These are phyloP conservation scores for Priceomyces medius DNA, from an alignment of 805 yeast genomes.

Conservation along the genomic window DNA sequence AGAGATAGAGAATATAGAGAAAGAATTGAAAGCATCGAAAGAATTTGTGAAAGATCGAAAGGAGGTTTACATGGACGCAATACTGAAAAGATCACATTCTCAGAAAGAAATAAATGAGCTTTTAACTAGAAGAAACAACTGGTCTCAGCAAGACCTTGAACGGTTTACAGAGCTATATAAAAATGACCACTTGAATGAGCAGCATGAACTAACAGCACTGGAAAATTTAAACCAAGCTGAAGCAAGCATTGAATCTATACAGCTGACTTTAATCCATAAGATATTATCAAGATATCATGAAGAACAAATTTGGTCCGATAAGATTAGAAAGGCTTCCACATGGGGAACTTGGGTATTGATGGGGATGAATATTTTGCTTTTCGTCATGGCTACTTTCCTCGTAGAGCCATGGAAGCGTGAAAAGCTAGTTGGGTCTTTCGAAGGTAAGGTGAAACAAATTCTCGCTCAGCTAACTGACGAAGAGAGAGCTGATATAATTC, in stretches of 20 bases:
- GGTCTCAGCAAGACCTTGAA: slow-evolving; percentile 81
- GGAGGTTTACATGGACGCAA: slow-evolving; percentile 54
- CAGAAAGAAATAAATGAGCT: slow-evolving; percentile 87
- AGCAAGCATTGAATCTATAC: slow-evolving; percentile 62
- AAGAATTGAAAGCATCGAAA: slow-evolving; percentile 48
- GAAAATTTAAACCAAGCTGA: slow-evolving; percentile 54
- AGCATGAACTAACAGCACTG: slow-evolving; percentile 53
- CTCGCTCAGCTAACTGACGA: slow-evolving; percentile 13
- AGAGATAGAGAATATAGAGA: slow-evolving; percentile 58
- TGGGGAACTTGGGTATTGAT: slow-evolving; percentile 94
- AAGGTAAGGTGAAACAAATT: slow-evolving; percentile 62
- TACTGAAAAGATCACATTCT: slow-evolving; percentile 60
- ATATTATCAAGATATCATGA: slow-evolving; percentile 90
- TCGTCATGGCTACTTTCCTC: slow-evolving; percentile 77
- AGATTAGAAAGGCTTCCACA: slow-evolving; percentile 88
- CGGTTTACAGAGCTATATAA: slow-evolving; percentile 78
- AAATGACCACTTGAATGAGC: slow-evolving; percentile 74
- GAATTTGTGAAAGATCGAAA: slow-evolving; percentile 49
- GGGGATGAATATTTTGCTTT: slow-evolving; percentile 80
- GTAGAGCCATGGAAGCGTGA: slow-evolving; percentile 94
- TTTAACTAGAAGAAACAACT: slow-evolving; percentile 76
- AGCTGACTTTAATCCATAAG: slow-evolving; percentile 65
- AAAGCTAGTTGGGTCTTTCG: slow-evolving; percentile 78
- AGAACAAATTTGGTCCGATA: slow-evolving; percentile 98
- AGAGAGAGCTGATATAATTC: slow-evolving; percentile 4